Evolutionary conservation across 805 yeast species (phyloP).

Genomic region (Ogataea chonburiensis): DNA sequence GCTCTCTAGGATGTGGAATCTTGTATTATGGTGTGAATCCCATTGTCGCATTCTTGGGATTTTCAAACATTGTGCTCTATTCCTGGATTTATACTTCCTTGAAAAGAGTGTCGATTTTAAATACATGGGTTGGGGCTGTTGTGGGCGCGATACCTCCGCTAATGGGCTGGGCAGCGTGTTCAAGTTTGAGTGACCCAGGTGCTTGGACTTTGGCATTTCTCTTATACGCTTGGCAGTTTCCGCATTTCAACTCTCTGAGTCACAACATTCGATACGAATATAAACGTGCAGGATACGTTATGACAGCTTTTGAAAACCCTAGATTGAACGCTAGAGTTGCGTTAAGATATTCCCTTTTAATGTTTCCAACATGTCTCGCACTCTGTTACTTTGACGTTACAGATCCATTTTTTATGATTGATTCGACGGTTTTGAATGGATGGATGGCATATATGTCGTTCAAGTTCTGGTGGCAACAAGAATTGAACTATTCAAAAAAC

Average conservation of each 20-base stretch:
- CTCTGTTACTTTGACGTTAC: constrained; percentile 76
- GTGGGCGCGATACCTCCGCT: constrained; percentile 98
- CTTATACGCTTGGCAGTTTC: constrained; percentile 97
- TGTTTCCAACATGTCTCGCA: constrained; percentile 92
- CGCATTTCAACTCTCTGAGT: constrained; percentile 91
- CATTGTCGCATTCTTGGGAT: constrained; percentile 79
- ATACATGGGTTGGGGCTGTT: constrained; percentile 99
- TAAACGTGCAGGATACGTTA: constrained; percentile 91
- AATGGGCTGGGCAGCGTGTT: constrained; percentile 98
- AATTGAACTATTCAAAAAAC: constrained; percentile 48
- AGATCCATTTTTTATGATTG: constrained; percentile 77
- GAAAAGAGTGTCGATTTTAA: constrained; percentile 78
- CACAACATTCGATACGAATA: constrained; percentile 88
- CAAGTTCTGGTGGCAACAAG: constrained; percentile 85
- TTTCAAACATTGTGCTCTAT: constrained; percentile 74
- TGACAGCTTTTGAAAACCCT: constrained; percentile 95
- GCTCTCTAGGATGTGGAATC: constrained; percentile 65
- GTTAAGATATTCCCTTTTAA: constrained; percentile 79
- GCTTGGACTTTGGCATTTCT: constrained; percentile 93
- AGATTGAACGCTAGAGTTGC: constrained; percentile 90
- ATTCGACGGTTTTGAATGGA: constrained; percentile 76
- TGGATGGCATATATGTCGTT: constrained; percentile 83
- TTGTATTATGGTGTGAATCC: constrained; percentile 82
- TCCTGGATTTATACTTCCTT: constrained; percentile 90
- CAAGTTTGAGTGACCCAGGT: constrained; percentile 78